Conservation (phyloP, 2,329 filamentous ascomycete genomes). For the Davidsoniella neocaledoniae region DNA sequence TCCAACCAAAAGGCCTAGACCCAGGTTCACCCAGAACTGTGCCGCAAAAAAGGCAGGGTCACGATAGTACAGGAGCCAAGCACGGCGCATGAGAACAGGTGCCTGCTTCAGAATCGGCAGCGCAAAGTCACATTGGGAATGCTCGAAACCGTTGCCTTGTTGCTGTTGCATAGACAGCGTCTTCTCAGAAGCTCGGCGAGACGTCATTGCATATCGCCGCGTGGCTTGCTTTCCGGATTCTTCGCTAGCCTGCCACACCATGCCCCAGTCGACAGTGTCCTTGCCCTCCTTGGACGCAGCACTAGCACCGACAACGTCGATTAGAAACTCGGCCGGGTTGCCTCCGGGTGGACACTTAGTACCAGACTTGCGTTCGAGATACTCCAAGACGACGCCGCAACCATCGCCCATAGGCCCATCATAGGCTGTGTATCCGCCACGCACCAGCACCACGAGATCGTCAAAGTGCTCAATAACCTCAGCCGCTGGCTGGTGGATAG, state of each 20-base stretch:
- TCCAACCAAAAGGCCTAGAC: neutral
- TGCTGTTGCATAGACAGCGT: too few relatives aligned
- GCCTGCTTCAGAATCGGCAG: neutral
- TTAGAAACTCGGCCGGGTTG: conserved; percentile 65
- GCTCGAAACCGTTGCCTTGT: neutral
- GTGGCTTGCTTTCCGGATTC: neutral
- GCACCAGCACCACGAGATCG: conserved; percentile 44
- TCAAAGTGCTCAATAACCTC: conserved; percentile 52
- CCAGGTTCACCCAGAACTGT: neutral
- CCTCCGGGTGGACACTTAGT: conserved; percentile 42
- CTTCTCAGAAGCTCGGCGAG: too few relatives aligned
- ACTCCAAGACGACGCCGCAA: conserved; percentile 36
- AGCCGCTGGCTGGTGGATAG: conserved; percentile 54
- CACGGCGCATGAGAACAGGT: neutral
- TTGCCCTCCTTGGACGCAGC: neutral
- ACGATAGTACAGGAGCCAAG: neutral
- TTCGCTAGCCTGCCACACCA: neutral
- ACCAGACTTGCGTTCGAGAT: conserved; percentile 47
- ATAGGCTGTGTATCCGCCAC: conserved; percentile 48
- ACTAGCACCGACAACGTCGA: conserved; percentile 29
- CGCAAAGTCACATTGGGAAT: neutral
- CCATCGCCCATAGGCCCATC: conserved; percentile 45
- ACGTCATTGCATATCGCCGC: too few relatives aligned
- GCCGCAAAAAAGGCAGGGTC: neutral
- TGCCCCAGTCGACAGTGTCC: neutral